phyloP scores from a whole-genome alignment of 2,329 filamentous ascomycete genomes.

The Lasiodiplodia gonubiensis region DNA sequence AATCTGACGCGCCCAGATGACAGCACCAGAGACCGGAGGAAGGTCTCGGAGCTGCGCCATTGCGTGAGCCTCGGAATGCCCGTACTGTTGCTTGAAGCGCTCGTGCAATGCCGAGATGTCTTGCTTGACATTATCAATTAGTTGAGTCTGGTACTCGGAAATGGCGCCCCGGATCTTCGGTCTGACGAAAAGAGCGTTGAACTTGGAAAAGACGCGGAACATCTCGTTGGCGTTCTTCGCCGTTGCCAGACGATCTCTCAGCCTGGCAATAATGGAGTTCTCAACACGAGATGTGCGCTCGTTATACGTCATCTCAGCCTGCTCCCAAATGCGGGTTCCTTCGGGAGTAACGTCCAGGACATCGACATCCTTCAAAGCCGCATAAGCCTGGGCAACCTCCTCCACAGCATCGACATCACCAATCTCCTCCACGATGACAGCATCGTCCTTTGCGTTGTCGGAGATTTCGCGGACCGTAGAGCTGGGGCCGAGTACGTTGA shows the following conservation, averaged over 20 bases:
- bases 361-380: constrained; percentile 91
- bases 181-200: constrained; percentile 96
- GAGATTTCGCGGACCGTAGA: constrained; percentile 42
- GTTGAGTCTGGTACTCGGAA: constrained; percentile 94
- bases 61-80: constrained; percentile 93
- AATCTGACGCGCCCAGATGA: constrained; percentile 97
- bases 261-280: constrained; percentile 95
- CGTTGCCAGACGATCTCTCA: constrained; percentile 90
- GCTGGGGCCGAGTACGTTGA: constrained; percentile 85
- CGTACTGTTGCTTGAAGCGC: constrained; percentile 98
- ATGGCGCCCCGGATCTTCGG: constrained; percentile 99
- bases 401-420: constrained; percentile 97
- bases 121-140: constrained; percentile 97
- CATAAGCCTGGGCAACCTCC: constrained; percentile 93
- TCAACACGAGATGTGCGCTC: constrained; percentile 96
- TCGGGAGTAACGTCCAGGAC: constrained; percentile 89
- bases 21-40: constrained; percentile 92
- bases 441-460: constrained; percentile 44
- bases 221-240: constrained; percentile 99
- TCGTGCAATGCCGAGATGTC: constrained; percentile 93
- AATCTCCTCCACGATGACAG: constrained; percentile 86
- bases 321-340: constrained; percentile 89
- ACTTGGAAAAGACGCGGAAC: constrained; percentile 99
- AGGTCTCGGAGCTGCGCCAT: constrained; percentile 98
- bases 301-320: constrained; percentile 95